Evolutionary conservation across 2,329 filamentous ascomycete genomes (phyloP).

Genomic region (Ophidiomyces ophidiicola): DNA sequence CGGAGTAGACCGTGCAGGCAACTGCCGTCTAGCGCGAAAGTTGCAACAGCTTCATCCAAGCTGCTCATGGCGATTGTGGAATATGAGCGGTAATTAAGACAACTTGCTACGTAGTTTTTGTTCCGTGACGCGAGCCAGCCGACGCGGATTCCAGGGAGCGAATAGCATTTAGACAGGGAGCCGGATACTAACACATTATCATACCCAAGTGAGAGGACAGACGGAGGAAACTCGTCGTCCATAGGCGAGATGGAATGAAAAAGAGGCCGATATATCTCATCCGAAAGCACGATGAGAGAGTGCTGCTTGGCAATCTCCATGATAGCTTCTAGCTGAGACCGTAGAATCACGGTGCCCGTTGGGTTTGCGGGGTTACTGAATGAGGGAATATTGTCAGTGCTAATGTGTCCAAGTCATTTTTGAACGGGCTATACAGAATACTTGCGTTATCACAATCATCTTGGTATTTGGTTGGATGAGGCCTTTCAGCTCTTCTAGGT

Average conservation of each 20-base stretch:
- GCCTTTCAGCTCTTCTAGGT: slow-evolving; percentile 51
- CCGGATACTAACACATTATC: slow-evolving; percentile 59
- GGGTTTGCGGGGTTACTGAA: slow-evolving; percentile 73
- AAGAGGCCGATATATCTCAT: slow-evolving; percentile 75
- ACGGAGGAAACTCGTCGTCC: slow-evolving; percentile 49
- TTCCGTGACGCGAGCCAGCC: slow-evolving; percentile 70
- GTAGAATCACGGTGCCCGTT: slow-evolving; percentile 58
- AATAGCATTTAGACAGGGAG: slow-evolving; percentile 76
- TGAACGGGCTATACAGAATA: neutral
- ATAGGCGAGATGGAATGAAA: slow-evolving; percentile 56
- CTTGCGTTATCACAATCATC: slow-evolving; percentile 51
- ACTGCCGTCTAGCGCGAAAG: slow-evolving; percentile 55
- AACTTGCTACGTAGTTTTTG: slow-evolving; percentile 47
- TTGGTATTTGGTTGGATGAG: slow-evolving; percentile 44
- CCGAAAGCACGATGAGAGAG: slow-evolving; percentile 55
- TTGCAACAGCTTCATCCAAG: slow-evolving; percentile 66
- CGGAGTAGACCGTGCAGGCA: slow-evolving; percentile 53
- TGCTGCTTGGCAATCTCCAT: slow-evolving; percentile 51
- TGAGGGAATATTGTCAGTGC: slow-evolving; percentile 53
- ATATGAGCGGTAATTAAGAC: slow-evolving; percentile 60
- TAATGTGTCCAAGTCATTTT: neutral
- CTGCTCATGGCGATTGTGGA: slow-evolving; percentile 78
- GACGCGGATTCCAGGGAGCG: slow-evolving; percentile 65
- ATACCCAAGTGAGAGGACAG: slow-evolving; percentile 60
- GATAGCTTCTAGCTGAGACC: slow-evolving; percentile 47